Base-by-base conservation (phyloP, 148 eudicot genomes). In the Cornus suecica region DNA sequence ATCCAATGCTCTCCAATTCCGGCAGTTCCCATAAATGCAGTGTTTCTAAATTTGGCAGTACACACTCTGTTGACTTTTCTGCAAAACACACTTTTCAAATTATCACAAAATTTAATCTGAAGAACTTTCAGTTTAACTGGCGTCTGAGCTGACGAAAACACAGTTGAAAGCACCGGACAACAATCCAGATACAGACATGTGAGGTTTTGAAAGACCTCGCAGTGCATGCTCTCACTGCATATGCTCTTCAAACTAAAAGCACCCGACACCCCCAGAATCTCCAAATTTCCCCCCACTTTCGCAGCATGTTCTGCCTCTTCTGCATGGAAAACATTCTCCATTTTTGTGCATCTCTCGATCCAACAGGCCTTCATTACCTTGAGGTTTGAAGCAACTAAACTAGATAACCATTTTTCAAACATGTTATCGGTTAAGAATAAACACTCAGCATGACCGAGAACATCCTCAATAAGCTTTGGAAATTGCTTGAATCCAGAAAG, bases 341-440 rank as follows among this genome's bases (percentile, higher is more conserved):
- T 74, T 48, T 77, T 25, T 1, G 20, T 16, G 74, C 88, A 85
- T 14, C 84, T 80, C 74, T 83, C 81, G 23, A 85, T 74, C 85
- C 85, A 85, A 69, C 79, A 85, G 15, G 79, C 83, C 65, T 72
- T 80, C 32, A 80, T 10, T 24, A 22, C 24, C 72, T 61, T 70
- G 69, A 78, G 63, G 13, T 37, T 70, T 9, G 66, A 74, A 5
- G 63, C 61, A 48, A 68, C 72, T 1, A 85, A 29, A 76, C 45
- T 32, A 9, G 69, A 73, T 37, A 61, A 29, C 13, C 22, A 75
- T 14, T 2, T 66, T 41, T 73, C 31, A 60, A 77, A 77, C 52
- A 31, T 26, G 65, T 74, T 64, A 66, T 72, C 83, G 37, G 70
- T 10, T 1, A 85, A 62, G 29, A 75, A 77, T 18, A 77, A 13